Base-by-base conservation (phyloP, 106 monocot genomes). In the Dioscorea zingiberensis region DNA sequence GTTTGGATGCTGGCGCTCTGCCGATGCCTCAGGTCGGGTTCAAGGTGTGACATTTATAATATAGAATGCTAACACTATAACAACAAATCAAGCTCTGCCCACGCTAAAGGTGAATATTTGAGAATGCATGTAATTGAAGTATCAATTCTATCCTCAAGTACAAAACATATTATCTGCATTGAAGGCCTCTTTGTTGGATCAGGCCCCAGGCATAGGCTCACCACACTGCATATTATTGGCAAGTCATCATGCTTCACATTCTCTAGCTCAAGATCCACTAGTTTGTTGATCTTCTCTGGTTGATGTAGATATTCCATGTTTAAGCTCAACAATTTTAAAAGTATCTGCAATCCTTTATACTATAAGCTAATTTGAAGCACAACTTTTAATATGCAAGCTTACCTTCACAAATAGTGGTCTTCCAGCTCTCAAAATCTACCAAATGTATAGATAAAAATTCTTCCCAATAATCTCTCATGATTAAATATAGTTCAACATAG, bases 351-450 rank as follows among this genome's bases (percentile, higher is more conserved):
- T 38, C 38, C 38, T 2, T 6, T n/a, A n/a, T n/a, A 38, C 0
- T 38, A 38, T 38, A 6, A 38, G 38, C n/a, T 38, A 38, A 38
- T 38, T 6, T 38, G 38, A 38, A 8, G 38, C 38, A 38, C 38
- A 2, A 6, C 6, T 7, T 10, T 38, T 8, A 38, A 38, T 38
- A 10, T 38, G 38, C 38, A 38, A 38, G 38, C 6, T 38, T 38
- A 38, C 38, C 10, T 38, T 69, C 21, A n/a, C n/a, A n/a, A n/a
- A n/a, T n/a, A n/a, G n/a, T n/a, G n/a, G 71, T 47, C 60, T 82
- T 98, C 98, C 98, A 87, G 58, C 91, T 86, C 66, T 98, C 98
- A 69, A 98, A 89, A 76, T 98, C 93, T 57, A 89, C 93, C 70
- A 98, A 76, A 92, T 98, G 80, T 74, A 86, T 21, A 73, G 14